Conservation (phyloP, 2,329 filamentous ascomycete species). For the Epichloe gansuensis region DNA sequence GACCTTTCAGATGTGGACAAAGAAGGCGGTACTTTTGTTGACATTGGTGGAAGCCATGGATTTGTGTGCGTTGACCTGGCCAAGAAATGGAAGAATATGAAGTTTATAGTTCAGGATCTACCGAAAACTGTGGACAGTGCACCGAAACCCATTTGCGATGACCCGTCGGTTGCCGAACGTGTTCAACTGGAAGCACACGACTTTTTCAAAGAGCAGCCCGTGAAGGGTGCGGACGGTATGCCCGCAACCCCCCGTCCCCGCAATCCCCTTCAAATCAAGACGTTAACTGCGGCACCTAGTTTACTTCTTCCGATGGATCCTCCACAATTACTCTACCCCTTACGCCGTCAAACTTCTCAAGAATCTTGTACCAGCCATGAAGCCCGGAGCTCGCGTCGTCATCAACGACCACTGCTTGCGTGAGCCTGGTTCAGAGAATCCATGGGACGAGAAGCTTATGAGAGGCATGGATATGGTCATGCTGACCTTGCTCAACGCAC, state of each 20-base stretch:
- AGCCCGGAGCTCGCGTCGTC: conserved; percentile 37
- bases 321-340: conserved; percentile 48
- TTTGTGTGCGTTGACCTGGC: conserved; percentile 44
- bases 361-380: conserved; percentile 39
- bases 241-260: neutral
- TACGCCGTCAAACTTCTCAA: conserved; percentile 36
- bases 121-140: conserved; percentile 34
- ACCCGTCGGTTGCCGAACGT: conserved; percentile 24
- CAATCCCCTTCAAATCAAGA: neutral
- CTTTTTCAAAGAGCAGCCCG: conserved; percentile 44
- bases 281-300: conserved; percentile 18
- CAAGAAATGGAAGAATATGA: conserved; percentile 33
- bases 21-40: conserved; percentile 36
- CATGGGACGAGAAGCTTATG: conserved; percentile 35
- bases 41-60: conserved; percentile 46
- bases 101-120: conserved; percentile 44
- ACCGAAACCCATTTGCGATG: conserved; percentile 27
- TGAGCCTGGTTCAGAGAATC: conserved; percentile 24
- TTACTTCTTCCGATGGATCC: conserved; percentile 46
- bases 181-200: conserved; percentile 37
- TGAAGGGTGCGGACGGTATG: conserved; percentile 38
- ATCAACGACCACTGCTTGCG: conserved; percentile 34
- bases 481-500: conserved; percentile 37
- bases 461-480: conserved; percentile 39
- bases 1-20: conserved; percentile 36